Percentiles rank a stretch among this genome's conserved stretches.
These are phyloP conservation scores for Talaromyces sp. DNA, from an alignment of 2,329 filamentous ascomycete genomes.

Conservation along the genomic window DNA sequence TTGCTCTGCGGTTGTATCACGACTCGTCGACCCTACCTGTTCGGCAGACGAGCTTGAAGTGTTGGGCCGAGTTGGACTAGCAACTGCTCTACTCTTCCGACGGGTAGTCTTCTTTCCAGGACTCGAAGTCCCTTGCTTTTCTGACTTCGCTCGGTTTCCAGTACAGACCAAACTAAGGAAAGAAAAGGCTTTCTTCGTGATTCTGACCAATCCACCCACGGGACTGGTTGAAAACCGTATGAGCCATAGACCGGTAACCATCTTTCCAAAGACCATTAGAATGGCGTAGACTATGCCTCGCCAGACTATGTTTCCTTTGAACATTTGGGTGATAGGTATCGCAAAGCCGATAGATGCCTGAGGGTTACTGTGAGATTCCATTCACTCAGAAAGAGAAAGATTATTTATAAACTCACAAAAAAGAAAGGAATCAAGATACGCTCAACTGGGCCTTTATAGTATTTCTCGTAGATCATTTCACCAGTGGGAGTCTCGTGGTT, in stretches of 20 bases:
- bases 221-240: slow-evolving; percentile 37
- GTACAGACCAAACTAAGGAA: not conserved
- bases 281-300: slow-evolving; percentile 69
- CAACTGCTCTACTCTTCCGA: not conserved
- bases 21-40: no score
- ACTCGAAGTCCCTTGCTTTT: not conserved
- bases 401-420: slow-evolving; percentile 54
- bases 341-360: slow-evolving; percentile 68
- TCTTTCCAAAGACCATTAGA: slow-evolving; percentile 66
- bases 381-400: not conserved
- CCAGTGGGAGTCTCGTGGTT: slow-evolving; percentile 24
- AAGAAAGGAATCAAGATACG: slow-evolving; percentile 68
- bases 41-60: not conserved
- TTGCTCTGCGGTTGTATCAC: slow-evolving; percentile 20
- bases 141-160: not conserved
- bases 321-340: slow-evolving; percentile 71
- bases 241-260: slow-evolving; percentile 61
- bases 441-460: slow-evolving; percentile 48
- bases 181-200: not conserved
- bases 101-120: not conserved
- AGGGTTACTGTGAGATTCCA: not conserved
- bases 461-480: slow-evolving; percentile 44
- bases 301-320: slow-evolving; percentile 64
- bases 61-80: slow-evolving; percentile 12
- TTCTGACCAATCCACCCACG: not conserved